These are phyloP conservation scores for Alternaria viburni DNA, from an alignment of 2,329 filamentous ascomycete genomes.

Conservation along the genomic window DNA sequence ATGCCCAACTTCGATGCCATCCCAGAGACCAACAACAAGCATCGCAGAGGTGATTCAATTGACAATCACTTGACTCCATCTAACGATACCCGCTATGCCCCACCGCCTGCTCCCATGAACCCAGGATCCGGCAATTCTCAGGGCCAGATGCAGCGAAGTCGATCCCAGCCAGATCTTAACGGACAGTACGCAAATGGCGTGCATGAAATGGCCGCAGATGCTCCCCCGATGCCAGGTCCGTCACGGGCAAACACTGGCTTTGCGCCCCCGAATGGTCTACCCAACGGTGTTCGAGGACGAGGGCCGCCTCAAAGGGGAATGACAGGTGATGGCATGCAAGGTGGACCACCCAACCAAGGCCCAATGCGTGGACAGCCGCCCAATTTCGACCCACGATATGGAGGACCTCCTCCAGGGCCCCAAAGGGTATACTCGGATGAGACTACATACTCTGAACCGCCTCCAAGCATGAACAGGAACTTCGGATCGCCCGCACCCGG, in stretches of 20 bases:
- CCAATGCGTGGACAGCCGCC: slow-evolving; percentile 28
- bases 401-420: slow-evolving; percentile 35
- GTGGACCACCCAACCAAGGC: slow-evolving; percentile 23
- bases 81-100: slow-evolving; percentile 11
- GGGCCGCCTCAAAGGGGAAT: slow-evolving; percentile 33
- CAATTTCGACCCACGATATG: slow-evolving; percentile 38
- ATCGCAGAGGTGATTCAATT: slow-evolving; percentile 46
- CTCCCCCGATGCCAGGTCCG: slow-evolving; percentile 56
- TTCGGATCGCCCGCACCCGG: slow-evolving; percentile 32
- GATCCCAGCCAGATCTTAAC: slow-evolving; percentile 70
- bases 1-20: slow-evolving; percentile 70
- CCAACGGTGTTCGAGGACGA: slow-evolving; percentile 36
- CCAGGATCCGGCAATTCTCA: slow-evolving; percentile 29
- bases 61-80: slow-evolving; percentile 43
- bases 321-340: slow-evolving; percentile 14
- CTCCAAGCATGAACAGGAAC: slow-evolving; percentile 39
- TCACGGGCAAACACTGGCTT: slow-evolving; percentile 56
- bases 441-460: slow-evolving; percentile 46
- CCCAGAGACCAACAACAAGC: slow-evolving; percentile 42
- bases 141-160: slow-evolving; percentile 61
- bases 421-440: slow-evolving; percentile 45
- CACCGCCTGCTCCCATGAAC: slow-evolving; percentile 11
- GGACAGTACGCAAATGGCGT: slow-evolving; percentile 50
- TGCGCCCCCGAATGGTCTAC: slow-evolving; percentile 27
- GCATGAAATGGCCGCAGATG: slow-evolving; percentile 75